Percentiles rank a stretch among this genome's conserved stretches.
Evolutionary conservation across 2,329 filamentous ascomycete species (phyloP).

Genomic region (Pestalotiopsis sp.): DNA sequence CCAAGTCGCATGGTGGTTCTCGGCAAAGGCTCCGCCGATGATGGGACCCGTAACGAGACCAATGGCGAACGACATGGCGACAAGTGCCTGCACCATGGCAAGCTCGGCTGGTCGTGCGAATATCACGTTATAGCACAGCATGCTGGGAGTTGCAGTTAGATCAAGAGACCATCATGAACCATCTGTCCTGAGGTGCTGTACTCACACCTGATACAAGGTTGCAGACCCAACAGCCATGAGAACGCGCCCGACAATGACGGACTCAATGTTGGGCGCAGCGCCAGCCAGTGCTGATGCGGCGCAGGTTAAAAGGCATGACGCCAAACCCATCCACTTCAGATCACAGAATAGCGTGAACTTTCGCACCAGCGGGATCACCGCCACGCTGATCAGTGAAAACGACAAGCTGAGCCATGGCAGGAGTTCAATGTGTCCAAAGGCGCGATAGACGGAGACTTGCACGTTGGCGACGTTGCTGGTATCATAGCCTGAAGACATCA

Average conservation of each 20-base stretch:
- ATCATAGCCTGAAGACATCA: slow-evolving; percentile 37
- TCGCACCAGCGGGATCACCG: slow-evolving; percentile 35
- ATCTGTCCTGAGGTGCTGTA: background rate
- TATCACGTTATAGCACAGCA: slow-evolving; percentile 23
- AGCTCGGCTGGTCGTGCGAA: slow-evolving; percentile 23
- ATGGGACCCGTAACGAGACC: slow-evolving; percentile 27
- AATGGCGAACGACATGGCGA: slow-evolving; percentile 29
- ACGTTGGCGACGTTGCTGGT: slow-evolving; percentile 53
- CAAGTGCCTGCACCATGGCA: slow-evolving; percentile 18
- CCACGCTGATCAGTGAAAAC: slow-evolving; percentile 36
- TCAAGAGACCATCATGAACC: background rate
- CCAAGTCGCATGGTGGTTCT: slow-evolving; percentile 40
- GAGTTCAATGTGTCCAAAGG: slow-evolving; percentile 40
- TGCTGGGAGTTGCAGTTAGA: slow-evolving; percentile 8
- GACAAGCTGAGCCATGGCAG: slow-evolving; percentile 42
- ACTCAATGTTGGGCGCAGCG: slow-evolving; percentile 28
- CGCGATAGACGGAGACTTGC: slow-evolving; percentile 59
- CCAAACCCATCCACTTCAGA: slow-evolving; percentile 30
- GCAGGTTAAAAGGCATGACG: slow-evolving; percentile 29
- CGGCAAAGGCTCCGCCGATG: slow-evolving; percentile 35
- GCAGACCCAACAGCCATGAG: slow-evolving; percentile 34
- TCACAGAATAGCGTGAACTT: slow-evolving; percentile 35
- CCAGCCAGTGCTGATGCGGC: slow-evolving; percentile 32
- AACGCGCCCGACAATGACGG: slow-evolving; percentile 34
- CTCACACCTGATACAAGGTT: slow-evolving; percentile 34